Evolutionary conservation across 768 basidiomycete genomes (phyloP).

Genomic region (Daedalea quercina): DNA sequence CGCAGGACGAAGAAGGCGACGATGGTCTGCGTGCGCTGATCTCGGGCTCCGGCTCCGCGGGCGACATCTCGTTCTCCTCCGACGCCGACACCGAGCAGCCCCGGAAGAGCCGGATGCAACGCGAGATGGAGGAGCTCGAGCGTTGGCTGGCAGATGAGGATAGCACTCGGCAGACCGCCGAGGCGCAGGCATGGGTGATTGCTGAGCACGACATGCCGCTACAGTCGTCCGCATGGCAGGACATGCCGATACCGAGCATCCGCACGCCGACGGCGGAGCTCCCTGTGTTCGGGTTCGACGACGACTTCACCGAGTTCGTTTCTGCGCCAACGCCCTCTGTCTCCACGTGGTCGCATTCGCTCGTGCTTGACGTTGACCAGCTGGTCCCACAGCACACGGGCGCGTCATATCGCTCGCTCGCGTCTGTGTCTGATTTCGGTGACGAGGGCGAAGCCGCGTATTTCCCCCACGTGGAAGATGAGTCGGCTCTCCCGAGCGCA

Average conservation of each 20-base stretch:
- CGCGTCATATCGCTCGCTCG: constrained; percentile 43
- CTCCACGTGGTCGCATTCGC: not conserved
- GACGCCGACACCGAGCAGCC: constrained; percentile 1
- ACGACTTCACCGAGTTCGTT: constrained; percentile 75
- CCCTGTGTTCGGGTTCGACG: constrained; percentile 46
- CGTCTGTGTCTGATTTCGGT: constrained; percentile 55
- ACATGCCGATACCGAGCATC: constrained; percentile 16
- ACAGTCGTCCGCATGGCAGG: constrained; percentile 9
- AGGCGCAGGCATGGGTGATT: constrained; percentile 18
- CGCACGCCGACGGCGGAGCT: constrained; percentile 11
- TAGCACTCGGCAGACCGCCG: constrained; percentile 13
- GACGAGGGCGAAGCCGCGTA: constrained; percentile 28
- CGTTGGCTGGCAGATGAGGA: constrained; percentile 55
- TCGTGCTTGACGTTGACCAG: constrained; percentile 7
- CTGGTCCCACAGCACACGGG: constrained; percentile 23
- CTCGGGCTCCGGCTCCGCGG: constrained; percentile 9
- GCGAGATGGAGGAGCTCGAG: constrained; percentile 53
- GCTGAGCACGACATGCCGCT: constrained; percentile 8
- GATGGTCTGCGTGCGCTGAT: constrained; percentile 30
- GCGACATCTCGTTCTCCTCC: constrained; percentile 8
- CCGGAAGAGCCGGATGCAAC: constrained; percentile 30
- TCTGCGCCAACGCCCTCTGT: constrained; percentile 38
- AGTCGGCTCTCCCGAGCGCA: not conserved
- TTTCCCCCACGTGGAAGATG: not conserved
- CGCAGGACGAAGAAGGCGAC: constrained; percentile 28